phyloP scores from a whole-genome alignment of 169 alveolate species.

The Plasmodium yoelii region DNA sequence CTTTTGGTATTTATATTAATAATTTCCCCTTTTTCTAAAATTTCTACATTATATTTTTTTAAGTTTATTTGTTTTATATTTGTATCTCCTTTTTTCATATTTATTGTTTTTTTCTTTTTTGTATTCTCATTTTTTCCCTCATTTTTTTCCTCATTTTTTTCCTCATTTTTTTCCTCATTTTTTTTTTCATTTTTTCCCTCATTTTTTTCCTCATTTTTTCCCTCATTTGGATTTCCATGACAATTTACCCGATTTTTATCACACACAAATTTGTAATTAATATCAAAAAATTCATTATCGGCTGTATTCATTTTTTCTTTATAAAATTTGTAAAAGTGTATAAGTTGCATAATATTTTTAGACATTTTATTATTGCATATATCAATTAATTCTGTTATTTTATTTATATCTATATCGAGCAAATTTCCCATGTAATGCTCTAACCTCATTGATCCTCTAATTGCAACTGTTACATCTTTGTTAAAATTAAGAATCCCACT shows the following conservation, averaged over 20 bases:
- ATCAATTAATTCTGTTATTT: conserved; percentile 1
- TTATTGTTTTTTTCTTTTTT: neutral
- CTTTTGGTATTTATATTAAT: neutral
- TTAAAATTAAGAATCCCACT: conserved; percentile 80
- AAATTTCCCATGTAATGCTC: conserved; percentile 37
- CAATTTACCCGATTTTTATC: neutral
- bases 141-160: too few species aligned
- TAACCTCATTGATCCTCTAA: conserved; percentile 78
- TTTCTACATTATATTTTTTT: conserved; percentile 14
- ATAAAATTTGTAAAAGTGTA: conserved; percentile 36
- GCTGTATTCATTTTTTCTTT: neutral
- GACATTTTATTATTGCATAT: conserved; percentile 58
- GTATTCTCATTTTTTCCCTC: too few species aligned
- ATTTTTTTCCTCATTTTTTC: too few species aligned
- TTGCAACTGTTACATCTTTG: conserved; percentile 78
- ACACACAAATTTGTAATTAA: neutral
- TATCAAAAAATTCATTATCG: neutral
- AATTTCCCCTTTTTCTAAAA: conserved; percentile 21
- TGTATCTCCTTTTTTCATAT: neutral
- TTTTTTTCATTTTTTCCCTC: too few species aligned
- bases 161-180: too few species aligned
- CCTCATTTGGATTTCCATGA: too few species aligned
- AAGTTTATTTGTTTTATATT: conserved; percentile 11
- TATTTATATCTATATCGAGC: neutral
- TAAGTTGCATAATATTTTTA: conserved; percentile 46